Evolutionary conservation across 371 early-diverging fungal species (phyloP).

Genomic region (Phascolomyces articulosus): DNA sequence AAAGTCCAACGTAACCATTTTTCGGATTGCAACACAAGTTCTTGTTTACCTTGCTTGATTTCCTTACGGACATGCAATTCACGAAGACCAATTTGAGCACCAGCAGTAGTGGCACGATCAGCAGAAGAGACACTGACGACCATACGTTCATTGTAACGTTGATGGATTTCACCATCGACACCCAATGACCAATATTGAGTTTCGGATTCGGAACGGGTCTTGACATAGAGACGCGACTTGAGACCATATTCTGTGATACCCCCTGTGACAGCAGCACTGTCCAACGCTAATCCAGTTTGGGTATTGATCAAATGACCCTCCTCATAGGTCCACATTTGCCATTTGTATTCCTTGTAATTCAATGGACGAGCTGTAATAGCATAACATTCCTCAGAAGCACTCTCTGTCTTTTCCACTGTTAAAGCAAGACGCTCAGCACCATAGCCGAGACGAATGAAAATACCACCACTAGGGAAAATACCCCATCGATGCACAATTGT

Average conservation of each 20-base stretch:
- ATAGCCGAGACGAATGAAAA: conserved; percentile 41
- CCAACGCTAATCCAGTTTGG: conserved; percentile 56
- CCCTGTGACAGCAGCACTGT: conserved; percentile 36
- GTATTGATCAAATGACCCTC: conserved; percentile 58
- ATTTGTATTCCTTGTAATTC: conserved; percentile 43
- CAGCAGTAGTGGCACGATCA: conserved; percentile 31
- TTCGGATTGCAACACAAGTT: conserved; percentile 29
- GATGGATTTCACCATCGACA: conserved; percentile 45
- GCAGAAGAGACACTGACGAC: conserved; percentile 30
- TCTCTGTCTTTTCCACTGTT: conserved; percentile 36
- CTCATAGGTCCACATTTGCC: conserved; percentile 55
- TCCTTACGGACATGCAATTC: conserved; percentile 25
- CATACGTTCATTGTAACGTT: conserved; percentile 35
- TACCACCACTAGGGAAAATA: conserved; percentile 39
- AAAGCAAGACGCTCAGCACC: conserved; percentile 36
- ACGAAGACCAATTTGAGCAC: conserved; percentile 41
- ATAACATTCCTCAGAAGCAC: conserved; percentile 27
- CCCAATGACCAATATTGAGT: conserved; percentile 47
- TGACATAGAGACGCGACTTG: conserved; percentile 33
- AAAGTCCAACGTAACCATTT: conserved; percentile 45
- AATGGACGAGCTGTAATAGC: conserved; percentile 33
- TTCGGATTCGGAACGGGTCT: conserved; percentile 27
- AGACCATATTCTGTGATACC: conserved; percentile 34
- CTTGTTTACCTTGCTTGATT: conserved; percentile 28
- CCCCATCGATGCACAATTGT: conserved; percentile 48